Percentiles rank a stretch among this genome's conserved stretches.
These are phyloP conservation scores for Ustilago vetiveriae DNA, from an alignment of 1,284 basidiomycete species.

Conservation along the genomic window DNA sequence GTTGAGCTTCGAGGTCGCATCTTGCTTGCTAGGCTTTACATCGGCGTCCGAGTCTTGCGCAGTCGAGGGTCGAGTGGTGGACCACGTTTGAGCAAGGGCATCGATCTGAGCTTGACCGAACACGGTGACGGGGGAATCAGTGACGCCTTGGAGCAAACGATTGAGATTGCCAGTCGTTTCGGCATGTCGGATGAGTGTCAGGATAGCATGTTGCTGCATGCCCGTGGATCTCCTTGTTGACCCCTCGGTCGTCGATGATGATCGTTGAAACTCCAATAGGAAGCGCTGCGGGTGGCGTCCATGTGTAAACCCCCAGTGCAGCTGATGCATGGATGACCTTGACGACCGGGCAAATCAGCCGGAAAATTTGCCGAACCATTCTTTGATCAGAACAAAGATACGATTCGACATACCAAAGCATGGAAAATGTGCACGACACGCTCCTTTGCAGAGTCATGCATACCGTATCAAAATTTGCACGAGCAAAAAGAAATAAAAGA, in stretches of 20 bases:
- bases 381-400: no score
- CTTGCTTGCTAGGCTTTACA: background rate
- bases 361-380: no score
- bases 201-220: conserved; percentile 37
- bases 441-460: no score
- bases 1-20: conserved; percentile 7
- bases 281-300: no score
- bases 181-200: conserved; percentile 61
- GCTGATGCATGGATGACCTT: no score
- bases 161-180: conserved; percentile 62
- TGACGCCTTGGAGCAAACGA: conserved; percentile 58
- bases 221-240: background rate
- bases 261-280: no score
- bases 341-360: no score
- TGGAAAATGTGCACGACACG: conserved; percentile 6
- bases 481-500: conserved; percentile 1
- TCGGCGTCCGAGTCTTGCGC: background rate
- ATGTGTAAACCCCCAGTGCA: no score
- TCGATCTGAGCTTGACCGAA: conserved; percentile 55
- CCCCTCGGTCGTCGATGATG: no score
- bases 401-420: no score
- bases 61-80: background rate
- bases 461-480: conserved; percentile 9
- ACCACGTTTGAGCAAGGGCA: conserved; percentile 35
- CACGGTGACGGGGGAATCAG: conserved; percentile 57